Conservation (phyloP, 2,329 filamentous ascomycete species). For the Blumeriella jaapii region DNA sequence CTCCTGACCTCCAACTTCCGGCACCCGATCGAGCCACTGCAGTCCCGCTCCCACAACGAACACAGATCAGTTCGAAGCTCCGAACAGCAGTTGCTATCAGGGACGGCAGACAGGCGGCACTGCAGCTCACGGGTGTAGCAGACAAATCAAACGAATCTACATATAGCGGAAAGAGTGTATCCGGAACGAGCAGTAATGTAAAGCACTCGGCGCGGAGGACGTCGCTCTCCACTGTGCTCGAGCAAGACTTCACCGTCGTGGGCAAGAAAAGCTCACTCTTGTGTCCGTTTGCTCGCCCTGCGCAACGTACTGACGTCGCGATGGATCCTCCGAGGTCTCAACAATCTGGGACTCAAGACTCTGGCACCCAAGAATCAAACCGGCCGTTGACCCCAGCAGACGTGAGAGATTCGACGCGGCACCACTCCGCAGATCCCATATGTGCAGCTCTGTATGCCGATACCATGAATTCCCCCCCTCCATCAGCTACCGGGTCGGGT, state of each 20-base stretch:
- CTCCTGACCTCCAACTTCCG: conserved; percentile 32
- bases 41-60: conserved; percentile 25
- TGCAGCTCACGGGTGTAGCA: conserved; percentile 38
- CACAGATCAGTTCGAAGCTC: conserved; percentile 33
- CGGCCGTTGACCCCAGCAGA: conserved; percentile 21
- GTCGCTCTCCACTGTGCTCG: conserved; percentile 55
- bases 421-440: conserved; percentile 46
- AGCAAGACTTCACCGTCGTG: conserved; percentile 82
- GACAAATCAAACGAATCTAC: conserved; percentile 34
- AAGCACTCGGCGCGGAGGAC: conserved; percentile 35
- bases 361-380: conserved; percentile 19
- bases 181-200: conserved; percentile 29
- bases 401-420: conserved; percentile 33
- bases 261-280: conserved; percentile 69
- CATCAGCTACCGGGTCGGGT: conserved; percentile 38
- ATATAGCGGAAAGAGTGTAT: conserved; percentile 29
- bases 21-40: conserved; percentile 19
- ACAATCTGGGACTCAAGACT: conserved; percentile 15
- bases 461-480: conserved; percentile 33
- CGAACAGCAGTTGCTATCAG: conserved; percentile 52
- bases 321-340: conserved; percentile 14
- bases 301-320: conserved; percentile 9
- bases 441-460: conserved; percentile 54
- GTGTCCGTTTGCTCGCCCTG: conserved; percentile 59
- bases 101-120: conserved; percentile 49